Conservation (phyloP, 192 early-diverging fungal genomes). For the Umbelopsis isabellina region DNA sequence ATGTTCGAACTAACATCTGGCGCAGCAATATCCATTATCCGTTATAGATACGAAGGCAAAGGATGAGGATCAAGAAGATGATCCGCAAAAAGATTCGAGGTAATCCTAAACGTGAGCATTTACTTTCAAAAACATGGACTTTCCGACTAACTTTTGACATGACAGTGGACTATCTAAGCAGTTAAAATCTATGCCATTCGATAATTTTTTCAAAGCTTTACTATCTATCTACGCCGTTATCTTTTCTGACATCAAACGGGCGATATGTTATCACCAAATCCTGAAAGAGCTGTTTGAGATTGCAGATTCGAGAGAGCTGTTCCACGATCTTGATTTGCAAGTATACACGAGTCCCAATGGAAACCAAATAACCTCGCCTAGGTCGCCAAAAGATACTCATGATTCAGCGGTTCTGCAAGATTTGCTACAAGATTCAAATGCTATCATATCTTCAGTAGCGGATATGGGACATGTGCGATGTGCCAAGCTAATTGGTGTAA, state of each 20-base stretch:
- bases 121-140: background rate
- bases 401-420: constrained; percentile 45
- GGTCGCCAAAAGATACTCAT: background rate
- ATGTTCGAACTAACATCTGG: too few relatives aligned
- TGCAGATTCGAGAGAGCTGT: constrained; percentile 39
- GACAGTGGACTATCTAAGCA: constrained; percentile 61
- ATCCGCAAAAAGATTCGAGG: background rate
- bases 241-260: constrained; percentile 72
- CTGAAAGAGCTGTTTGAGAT: constrained; percentile 67
- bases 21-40: constrained; percentile 48
- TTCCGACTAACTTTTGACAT: background rate
- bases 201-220: constrained; percentile 80
- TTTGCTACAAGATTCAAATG: constrained; percentile 69
- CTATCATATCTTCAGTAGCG: constrained; percentile 77
- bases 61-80: constrained; percentile 6
- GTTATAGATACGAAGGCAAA: constrained; percentile 21
- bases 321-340: background rate
- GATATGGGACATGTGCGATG: constrained; percentile 87
- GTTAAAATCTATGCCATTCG: constrained; percentile 80
- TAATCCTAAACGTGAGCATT: background rate
- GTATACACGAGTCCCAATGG: background rate
- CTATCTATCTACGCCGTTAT: constrained; percentile 76
- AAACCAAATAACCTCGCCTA: background rate
- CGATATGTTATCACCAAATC: constrained; percentile 72
- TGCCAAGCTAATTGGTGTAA: constrained; percentile 84